Evolutionary conservation across 768 basidiomycete species (phyloP), one percentile per base, ranked within the genome.

Genomic region (Neoboletus subvelutipes): DNA sequence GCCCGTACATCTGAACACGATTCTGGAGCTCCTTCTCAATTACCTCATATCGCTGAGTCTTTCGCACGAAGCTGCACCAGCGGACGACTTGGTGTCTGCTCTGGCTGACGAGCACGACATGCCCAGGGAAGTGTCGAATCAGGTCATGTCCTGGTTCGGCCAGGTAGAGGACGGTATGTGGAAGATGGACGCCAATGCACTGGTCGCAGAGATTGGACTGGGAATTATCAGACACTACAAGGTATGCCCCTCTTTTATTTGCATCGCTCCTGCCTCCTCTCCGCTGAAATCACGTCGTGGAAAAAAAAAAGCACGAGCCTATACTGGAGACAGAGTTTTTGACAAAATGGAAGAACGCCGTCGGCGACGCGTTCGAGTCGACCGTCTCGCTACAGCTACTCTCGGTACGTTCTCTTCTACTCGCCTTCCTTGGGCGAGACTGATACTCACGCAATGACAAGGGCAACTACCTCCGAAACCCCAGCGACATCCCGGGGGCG

Each of bases 91-190:
- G 42, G 67, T 79, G 8, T 74, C 80, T 11, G 74, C 82, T 0
- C 79, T 98, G 13, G 81, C 83, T 18, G 79, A 87, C 42, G 88
- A 90, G 4, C 86, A 93, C 65, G 90, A 91, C 20, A 73, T 95
- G 17, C 77, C 83, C 9, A 73, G 81, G 8, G 68, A 75, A 2
- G 80, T 94, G 29, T 80, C 84, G 9, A 73, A 67, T 8, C 91
- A 93, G 67, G 79, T 94, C 28, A 83, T 97, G 77, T 67, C 73
- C 0, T 95, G 95, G 87, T 98, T 96, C 62, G 94, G 93, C 17
- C 74, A 77, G 5, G 70, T 87, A 5, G 64, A 72, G 17, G 76
- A 76, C 18, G 83, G 76, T 4, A 72, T 71, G 42, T 94, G 93
- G 92, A 78, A 68, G 41, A 83, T 90, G 80, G 79, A 94, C 54